Conservation (phyloP, 1,284 basidiomycete genomes). For the Vanrija sp. region DNA sequence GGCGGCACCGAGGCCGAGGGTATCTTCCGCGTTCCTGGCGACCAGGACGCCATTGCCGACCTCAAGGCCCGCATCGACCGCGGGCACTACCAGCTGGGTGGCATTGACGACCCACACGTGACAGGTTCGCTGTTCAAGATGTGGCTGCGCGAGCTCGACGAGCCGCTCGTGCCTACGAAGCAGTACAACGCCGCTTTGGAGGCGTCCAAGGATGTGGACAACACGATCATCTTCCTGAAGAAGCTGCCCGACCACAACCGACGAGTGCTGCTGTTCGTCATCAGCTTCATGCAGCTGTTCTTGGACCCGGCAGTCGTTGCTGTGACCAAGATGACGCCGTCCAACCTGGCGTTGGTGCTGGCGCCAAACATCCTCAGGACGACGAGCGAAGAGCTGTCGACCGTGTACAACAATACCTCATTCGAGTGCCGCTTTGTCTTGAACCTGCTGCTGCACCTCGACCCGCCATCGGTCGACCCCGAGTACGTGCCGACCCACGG, state of each 20-base stretch:
- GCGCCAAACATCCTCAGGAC: constrained; percentile 82
- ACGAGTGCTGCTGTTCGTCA: constrained; percentile 74
- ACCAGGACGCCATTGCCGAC: constrained; percentile 75
- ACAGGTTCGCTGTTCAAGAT: constrained; percentile 83
- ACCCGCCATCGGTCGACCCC: constrained; percentile 66
- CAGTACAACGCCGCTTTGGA: constrained; percentile 65
- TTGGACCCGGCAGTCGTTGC: constrained; percentile 66
- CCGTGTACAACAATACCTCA: constrained; percentile 83
- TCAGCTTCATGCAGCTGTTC: constrained; percentile 86
- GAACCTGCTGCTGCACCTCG: constrained; percentile 72
- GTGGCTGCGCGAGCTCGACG: constrained; percentile 83
- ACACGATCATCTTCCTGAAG: constrained; percentile 68
- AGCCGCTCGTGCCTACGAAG: constrained; percentile 73
- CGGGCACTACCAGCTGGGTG: constrained; percentile 74
- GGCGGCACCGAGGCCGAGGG: constrained; percentile 80
- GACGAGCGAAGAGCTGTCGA: constrained; percentile 71
- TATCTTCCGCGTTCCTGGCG: constrained; percentile 85
- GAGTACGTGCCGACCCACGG: constrained; percentile 54
- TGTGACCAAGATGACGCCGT: constrained; percentile 74
- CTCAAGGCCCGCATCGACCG: constrained; percentile 82
- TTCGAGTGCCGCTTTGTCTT: constrained; percentile 84
- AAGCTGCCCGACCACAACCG: constrained; percentile 76
- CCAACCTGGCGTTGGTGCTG: constrained; percentile 62
- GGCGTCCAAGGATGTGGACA: constrained; percentile 59
- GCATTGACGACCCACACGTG: constrained; percentile 80